Base-by-base conservation (phyloP, 2,329 filamentous ascomycete genomes). In the Hypoxylon sp. region DNA sequence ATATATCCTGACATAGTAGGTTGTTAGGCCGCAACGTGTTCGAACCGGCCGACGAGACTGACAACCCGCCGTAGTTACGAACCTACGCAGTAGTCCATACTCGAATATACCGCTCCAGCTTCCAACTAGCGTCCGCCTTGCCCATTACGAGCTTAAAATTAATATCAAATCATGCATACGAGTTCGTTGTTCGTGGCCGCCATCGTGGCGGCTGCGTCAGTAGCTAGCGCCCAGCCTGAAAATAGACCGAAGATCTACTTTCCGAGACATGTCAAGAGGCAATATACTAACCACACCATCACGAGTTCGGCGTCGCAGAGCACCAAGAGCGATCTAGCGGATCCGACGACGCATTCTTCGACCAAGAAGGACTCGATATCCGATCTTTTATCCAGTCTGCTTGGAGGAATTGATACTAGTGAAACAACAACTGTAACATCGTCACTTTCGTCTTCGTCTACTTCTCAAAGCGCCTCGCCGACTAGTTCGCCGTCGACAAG, bases 221-320 rank as follows among this genome's bases (percentile, higher is more conserved):
- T 80, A 57, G 75, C 73, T 38, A 70, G 61, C 62, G 79, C 79
- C 46, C 74, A 79, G 50, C 51, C 69, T 16, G 70, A 74, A 33
- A 74, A 79, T 33, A 72, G 77, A 71, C 80, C 80, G 4, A 79
- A 72, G 73, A 80, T 80, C 65, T 82, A 82, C 72, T 82, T 80
- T 61, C 80, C 80, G 2, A 73, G 78, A 48, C 76, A 80, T 20
- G 76, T 82, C 32, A 82, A 82, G 70, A 77, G 80, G 56, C 75
- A 77, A 57, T 73, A 78, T 45, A 75, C 72, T 9, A 77, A 78
- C 51, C 73, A 72, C 46, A 78, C 77, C 26, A 74, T 74, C 61
- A 73, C 74, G 49, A 74, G 72, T 55, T 65, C 70, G 22, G 69
- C 71, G 16, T 70, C 70, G 42, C 58, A 68, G 51, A 67, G 65